Base-by-base conservation (phyloP, 495 filamentous ascomycete genomes). In the Podospora appendiculata region DNA sequence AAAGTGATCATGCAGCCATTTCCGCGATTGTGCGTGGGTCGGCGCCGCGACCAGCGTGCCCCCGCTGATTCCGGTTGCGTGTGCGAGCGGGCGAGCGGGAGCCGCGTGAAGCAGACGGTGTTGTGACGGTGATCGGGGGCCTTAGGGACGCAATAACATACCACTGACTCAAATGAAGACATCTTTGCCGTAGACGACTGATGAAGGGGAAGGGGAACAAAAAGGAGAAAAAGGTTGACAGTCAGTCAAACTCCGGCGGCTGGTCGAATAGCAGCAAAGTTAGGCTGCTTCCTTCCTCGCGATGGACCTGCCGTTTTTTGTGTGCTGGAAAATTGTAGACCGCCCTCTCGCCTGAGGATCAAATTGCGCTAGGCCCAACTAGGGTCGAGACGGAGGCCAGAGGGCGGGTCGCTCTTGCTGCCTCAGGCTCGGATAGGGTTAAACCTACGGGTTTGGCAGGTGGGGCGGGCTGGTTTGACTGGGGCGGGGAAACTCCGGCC, bases 91-190 rank as follows among this genome's bases (percentile, higher is more conserved):
- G 25, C 25, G 25, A 25, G 25, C 25, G 25, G 25, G 25, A 25
- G 25, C 25, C 25, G 25, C 25, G 25, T 25, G 25, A 25, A 25
- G 25, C 25, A 25, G 25, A 40, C 50, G 44, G 41, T 44, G 50
- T 54, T 25, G 25, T 25, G 25, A 25, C 25, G 25, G 25, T 25
- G 25, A 25, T 25, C 25, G 25, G 25, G 25, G 25, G 25, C 25
- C 25, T 25, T 5, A 55, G 46, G 47, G 59, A 58, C 52, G 16
- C 47, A 36, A 56, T 45, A 73, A 92, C 90, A 79, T 81, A 96
- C 89, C 79, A 96, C 90, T 76, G 86, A 81, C 79, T 97, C 92
- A 79, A 94, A 95, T 72, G 87, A 82, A 79, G 92, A 95, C 92
- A 96, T 97, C 79, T 80, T 95, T 88, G 78, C 81, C 60, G 57